These are phyloP conservation scores for Pilobolus umbonatus DNA, from an alignment of 192 early-diverging fungal species.

Conservation along the genomic window DNA sequence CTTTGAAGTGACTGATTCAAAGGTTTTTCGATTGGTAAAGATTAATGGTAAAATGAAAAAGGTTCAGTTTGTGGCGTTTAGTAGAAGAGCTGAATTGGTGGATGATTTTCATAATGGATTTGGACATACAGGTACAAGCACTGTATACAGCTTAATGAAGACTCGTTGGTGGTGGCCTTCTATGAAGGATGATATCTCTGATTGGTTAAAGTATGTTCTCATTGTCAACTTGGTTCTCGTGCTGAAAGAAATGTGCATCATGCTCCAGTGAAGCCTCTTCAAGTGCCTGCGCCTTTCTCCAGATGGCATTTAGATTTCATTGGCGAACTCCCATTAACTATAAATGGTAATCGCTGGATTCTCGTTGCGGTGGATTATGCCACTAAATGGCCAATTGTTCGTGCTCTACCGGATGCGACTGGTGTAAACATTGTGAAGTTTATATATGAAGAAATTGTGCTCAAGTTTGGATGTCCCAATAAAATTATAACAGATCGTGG, in stretches of 20 bases:
- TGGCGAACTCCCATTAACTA: background rate
- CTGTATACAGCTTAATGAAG: background rate
- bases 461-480: slow-evolving; percentile 12
- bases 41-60: background rate
- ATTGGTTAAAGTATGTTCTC: slow-evolving; percentile 4
- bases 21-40: background rate
- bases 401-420: slow-evolving; percentile 8
- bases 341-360: slow-evolving; percentile 19
- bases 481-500: slow-evolving; percentile 10
- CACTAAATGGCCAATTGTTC: slow-evolving; percentile 25
- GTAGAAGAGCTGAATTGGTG: background rate
- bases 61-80: background rate
- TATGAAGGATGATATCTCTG: slow-evolving; percentile 2
- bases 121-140: background rate
- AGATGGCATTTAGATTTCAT: slow-evolving; percentile 13
- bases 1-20: background rate
- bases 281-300: background rate
- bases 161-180: slow-evolving; percentile 14
- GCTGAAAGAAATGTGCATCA: background rate
- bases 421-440: slow-evolving; percentile 19
- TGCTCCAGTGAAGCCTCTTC: slow-evolving; percentile 1
- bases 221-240: slow-evolving; percentile 4
- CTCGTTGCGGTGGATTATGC: slow-evolving; percentile 25
- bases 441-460: slow-evolving; percentile 26
- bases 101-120: slow-evolving; percentile 4